Conservation (phyloP, 768 basidiomycete genomes). For the Psilocybe tampanensis region DNA sequence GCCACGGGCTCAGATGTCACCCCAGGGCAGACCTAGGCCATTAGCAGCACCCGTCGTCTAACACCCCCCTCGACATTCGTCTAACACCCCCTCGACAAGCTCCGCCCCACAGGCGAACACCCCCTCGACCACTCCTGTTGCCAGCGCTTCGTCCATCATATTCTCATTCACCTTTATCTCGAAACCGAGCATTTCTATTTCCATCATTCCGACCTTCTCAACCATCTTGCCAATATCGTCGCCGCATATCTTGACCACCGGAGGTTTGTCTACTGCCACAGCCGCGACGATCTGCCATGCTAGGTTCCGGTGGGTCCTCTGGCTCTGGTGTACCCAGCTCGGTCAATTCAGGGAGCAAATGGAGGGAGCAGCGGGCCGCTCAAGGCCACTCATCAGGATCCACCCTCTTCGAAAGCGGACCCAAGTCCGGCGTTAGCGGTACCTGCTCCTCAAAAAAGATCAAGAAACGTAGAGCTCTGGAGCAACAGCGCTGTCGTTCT, state of each 20-base stretch:
- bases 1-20: slow-evolving; percentile 29
- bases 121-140: too few species aligned
- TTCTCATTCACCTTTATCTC: not conserved
- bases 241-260: not conserved
- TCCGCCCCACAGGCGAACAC: not conserved
- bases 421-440: slow-evolving; percentile 2
- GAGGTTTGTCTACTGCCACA: not conserved
- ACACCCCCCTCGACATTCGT: not conserved
- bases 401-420: not conserved
- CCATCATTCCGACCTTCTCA: not conserved
- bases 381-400: slow-evolving; percentile 1
- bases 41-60: not conserved
- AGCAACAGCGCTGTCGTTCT: slow-evolving; percentile 13
- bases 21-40: slow-evolving; percentile 5
- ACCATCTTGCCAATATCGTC: too few species aligned
- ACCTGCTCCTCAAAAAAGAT: slow-evolving; percentile 18
- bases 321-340: too few species aligned
- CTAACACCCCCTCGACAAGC: too few species aligned
- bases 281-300: slow-evolving; percentile 4
- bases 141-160: too few species aligned
- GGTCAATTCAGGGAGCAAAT: too few species aligned
- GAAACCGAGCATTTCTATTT: not conserved
- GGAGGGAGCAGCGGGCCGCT: not conserved
- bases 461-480: slow-evolving; percentile 13
- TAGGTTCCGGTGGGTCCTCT: not conserved